phyloP scores from a whole-genome alignment of 345 rosid genomes.

The Anacardium occidentale region DNA sequence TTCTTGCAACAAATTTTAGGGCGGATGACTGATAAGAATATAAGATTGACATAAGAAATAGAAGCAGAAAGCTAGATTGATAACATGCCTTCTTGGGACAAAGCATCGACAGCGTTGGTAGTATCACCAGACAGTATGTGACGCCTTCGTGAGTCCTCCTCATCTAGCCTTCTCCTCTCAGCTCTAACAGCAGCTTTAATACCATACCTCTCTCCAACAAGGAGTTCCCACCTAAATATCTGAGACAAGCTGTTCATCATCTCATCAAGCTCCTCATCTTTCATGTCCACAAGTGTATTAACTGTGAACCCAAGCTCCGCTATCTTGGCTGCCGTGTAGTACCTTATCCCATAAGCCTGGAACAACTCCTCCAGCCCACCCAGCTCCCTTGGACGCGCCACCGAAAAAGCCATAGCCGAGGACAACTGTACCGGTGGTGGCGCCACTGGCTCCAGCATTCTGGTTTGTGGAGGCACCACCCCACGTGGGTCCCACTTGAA shows the following conservation, averaged over 20 bases:
- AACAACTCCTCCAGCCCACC: constrained; percentile 80
- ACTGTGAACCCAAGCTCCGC: constrained; percentile 95
- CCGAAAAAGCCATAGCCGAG: constrained; percentile 37
- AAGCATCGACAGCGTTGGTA: constrained; percentile 63
- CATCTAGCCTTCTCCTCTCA: constrained; percentile 71
- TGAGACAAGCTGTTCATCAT: constrained; percentile 96
- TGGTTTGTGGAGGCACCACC: constrained; percentile 35
- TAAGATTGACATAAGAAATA: neutral
- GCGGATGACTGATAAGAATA: neutral
- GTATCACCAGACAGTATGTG: constrained; percentile 48
- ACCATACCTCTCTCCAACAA: constrained; percentile 91
- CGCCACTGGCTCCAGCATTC: constrained; percentile 29
- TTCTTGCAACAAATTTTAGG: neutral
- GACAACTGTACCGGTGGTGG: constrained; percentile 29
- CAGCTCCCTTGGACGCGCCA: constrained; percentile 47
- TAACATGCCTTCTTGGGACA: constrained; percentile 83
- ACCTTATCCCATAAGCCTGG: constrained; percentile 78
- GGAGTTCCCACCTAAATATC: constrained; percentile 88
- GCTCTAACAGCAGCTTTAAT: constrained; percentile 93
- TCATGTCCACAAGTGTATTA: constrained; percentile 88
- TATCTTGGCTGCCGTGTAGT: constrained; percentile 81
- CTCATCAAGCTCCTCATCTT: constrained; percentile 92
- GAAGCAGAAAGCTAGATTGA: neutral
- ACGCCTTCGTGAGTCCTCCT: constrained; percentile 59
- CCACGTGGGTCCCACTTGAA: constrained; percentile 78